A percentile compares a stretch with the other conserved stretches of the same genome.
Evolutionary conservation across 2,329 filamentous ascomycete species (phyloP).

Genomic region (Aspergillus sergii): DNA sequence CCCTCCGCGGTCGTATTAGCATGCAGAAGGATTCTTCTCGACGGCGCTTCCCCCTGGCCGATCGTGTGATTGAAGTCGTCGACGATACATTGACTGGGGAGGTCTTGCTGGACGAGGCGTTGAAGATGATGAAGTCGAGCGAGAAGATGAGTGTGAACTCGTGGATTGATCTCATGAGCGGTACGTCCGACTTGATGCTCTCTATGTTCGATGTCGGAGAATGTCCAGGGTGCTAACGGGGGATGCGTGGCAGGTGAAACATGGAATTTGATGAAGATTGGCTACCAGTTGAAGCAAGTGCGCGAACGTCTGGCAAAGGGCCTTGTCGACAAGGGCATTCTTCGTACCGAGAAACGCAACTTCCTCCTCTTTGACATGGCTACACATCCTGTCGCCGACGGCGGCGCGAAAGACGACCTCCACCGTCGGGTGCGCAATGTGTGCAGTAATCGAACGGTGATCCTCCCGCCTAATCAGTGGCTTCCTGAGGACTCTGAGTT

Average conservation of each 20-base stretch:
- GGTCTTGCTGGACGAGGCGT: slow-evolving; percentile 91
- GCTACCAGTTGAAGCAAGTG: slow-evolving; percentile 98
- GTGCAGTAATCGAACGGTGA: slow-evolving; percentile 89
- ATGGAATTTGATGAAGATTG: slow-evolving; percentile 99
- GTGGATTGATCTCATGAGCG: slow-evolving; percentile 99
- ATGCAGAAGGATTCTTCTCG: slow-evolving; percentile 97
- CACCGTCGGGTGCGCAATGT: slow-evolving; percentile 88
- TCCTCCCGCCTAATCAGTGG: slow-evolving; percentile 83
- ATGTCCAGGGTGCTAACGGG: background rate
- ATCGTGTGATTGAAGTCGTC: slow-evolving; percentile 93
- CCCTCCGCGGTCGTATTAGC: slow-evolving; percentile 91
- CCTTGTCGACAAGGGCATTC: slow-evolving; percentile 96
- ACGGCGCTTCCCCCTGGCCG: slow-evolving; percentile 87
- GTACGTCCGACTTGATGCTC: slow-evolving; percentile 52
- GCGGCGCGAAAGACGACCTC: slow-evolving; percentile 97
- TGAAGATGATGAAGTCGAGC: slow-evolving; percentile 99
- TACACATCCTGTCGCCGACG: slow-evolving; percentile 94
- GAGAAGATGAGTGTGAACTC: slow-evolving; percentile 99
- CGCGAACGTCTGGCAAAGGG: slow-evolving; percentile 96
- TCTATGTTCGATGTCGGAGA: background rate
- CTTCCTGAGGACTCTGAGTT: slow-evolving; percentile 94
- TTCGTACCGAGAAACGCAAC: slow-evolving; percentile 98
- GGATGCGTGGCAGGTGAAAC: slow-evolving; percentile 73
- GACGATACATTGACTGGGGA: slow-evolving; percentile 96
- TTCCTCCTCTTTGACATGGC: slow-evolving; percentile 99